A percentile compares a stretch with the other conserved stretches of the same genome.
Evolutionary conservation across 139 green algal genomes (phyloP).

Genomic region (Tetradesmus lagerheimii): DNA sequence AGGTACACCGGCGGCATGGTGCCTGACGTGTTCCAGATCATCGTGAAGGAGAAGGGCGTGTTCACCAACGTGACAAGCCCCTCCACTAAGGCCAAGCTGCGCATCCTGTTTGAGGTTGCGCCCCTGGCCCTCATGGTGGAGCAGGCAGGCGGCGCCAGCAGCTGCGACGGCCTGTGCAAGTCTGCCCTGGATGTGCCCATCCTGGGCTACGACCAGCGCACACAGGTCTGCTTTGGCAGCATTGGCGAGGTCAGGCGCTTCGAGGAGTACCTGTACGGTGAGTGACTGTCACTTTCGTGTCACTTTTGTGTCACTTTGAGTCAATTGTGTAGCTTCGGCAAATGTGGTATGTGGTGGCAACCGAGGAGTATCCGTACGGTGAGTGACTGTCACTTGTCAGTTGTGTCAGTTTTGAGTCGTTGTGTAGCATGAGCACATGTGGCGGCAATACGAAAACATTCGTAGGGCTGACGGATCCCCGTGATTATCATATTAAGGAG

Average conservation of each 20-base stretch:
- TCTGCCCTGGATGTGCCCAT: slow-evolving; percentile 89
- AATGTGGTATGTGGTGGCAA: too few species aligned
- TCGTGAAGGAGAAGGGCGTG: slow-evolving; percentile 96
- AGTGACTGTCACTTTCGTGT: too few species aligned
- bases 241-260: slow-evolving; percentile 88
- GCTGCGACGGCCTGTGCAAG: slow-evolving; percentile 81
- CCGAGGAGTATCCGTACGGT: too few species aligned
- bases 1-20: slow-evolving; percentile 97
- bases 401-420: too few species aligned
- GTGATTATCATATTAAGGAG: too few species aligned
- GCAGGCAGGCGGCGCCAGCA: slow-evolving; percentile 85
- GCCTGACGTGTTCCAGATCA: slow-evolving; percentile 97
- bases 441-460: too few species aligned
- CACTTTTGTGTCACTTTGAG: too few species aligned
- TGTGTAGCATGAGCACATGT: neutral
- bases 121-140: slow-evolving; percentile 87
- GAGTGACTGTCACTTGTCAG: too few species aligned
- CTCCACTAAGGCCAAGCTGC: slow-evolving; percentile 96
- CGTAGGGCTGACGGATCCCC: too few species aligned
- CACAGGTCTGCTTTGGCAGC: slow-evolving; percentile 93
- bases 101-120: slow-evolving; percentile 92
- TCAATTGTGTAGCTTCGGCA: too few species aligned
- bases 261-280: slow-evolving; percentile 93
- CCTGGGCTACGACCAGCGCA: slow-evolving; percentile 88
- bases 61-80: slow-evolving; percentile 96